Conservation (phyloP, 352 stramenopile species). For the Aphanomyces cochlioides region DNA sequence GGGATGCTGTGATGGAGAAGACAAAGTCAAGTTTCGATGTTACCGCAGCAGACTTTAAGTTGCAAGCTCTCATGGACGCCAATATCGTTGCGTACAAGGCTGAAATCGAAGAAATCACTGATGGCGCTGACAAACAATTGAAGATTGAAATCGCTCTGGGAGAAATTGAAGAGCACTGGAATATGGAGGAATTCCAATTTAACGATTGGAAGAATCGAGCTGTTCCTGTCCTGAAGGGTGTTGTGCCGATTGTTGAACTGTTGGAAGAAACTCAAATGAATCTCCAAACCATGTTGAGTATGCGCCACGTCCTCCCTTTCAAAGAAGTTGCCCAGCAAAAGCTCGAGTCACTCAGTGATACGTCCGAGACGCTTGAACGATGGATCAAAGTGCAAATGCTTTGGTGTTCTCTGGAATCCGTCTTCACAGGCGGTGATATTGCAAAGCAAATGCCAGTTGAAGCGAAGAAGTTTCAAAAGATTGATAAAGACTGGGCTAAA, state of each 20-base stretch:
- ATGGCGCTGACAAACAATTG: conserved; percentile 96
- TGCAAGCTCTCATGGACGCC: conserved; percentile 92
- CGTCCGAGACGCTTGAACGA: conserved; percentile 95
- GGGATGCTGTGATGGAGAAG: conserved; percentile 95
- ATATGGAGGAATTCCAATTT: conserved; percentile 94
- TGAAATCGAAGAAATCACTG: conserved; percentile 97
- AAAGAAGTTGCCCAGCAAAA: conserved; percentile 93
- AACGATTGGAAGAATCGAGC: conserved; percentile 91
- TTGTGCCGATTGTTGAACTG: conserved; percentile 95
- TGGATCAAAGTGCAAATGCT: conserved; percentile 99
- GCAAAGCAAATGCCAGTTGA: conserved; percentile 98
- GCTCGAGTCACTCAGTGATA: conserved; percentile 93
- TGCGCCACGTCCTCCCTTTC: conserved; percentile 96
- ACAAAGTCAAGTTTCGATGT: conserved; percentile 93
- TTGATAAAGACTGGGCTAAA: conserved; percentile 98
- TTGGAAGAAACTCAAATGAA: conserved; percentile 98
- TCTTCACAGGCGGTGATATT: conserved; percentile 98
- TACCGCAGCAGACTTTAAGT: conserved; percentile 92
- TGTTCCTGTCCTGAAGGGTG: conserved; percentile 94
- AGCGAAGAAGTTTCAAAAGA: conserved; percentile 97
- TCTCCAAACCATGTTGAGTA: conserved; percentile 97
- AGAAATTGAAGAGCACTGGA: conserved; percentile 94
- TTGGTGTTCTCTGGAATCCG: conserved; percentile 97
- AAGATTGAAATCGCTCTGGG: conserved; percentile 95
- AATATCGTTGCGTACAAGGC: conserved; percentile 89